These are phyloP conservation scores for Trichophyton benhamiae DNA, from an alignment of 2,329 filamentous ascomycete species.

Conservation along the genomic window DNA sequence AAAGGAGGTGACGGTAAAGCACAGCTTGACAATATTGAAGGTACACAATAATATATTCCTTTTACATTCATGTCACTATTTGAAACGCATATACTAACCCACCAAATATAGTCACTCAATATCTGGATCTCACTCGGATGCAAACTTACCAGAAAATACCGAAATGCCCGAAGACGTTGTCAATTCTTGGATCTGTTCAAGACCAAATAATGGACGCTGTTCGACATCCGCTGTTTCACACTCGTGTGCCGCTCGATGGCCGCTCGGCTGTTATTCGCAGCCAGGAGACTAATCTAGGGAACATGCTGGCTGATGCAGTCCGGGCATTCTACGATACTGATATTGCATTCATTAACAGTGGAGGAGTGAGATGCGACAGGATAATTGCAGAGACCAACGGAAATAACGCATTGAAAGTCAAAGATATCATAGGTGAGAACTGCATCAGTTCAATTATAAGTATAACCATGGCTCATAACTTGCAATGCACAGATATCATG, in stretches of 20 bases:
- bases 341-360: neutral
- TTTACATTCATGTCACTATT: neutral
- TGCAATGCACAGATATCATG: neutral
- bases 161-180: neutral
- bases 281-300: neutral
- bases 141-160: neutral
- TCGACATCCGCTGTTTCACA: neutral
- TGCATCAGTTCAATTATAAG: neutral
- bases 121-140: neutral
- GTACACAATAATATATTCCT: neutral
- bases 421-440: neutral
- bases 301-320: neutral
- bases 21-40: neutral
- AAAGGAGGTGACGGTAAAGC: neutral
- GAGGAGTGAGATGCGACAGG: neutral
- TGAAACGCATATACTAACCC: neutral
- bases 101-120: neutral
- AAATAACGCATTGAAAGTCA: neutral
- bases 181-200: neutral
- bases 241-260: neutral
- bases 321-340: neutral
- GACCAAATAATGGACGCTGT: neutral
- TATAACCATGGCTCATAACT: neutral
- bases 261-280: neutral
- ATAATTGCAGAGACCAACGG: neutral